Conservation (phyloP, 2,329 filamentous ascomycete species). For the Periglandula ipomoeae region DNA sequence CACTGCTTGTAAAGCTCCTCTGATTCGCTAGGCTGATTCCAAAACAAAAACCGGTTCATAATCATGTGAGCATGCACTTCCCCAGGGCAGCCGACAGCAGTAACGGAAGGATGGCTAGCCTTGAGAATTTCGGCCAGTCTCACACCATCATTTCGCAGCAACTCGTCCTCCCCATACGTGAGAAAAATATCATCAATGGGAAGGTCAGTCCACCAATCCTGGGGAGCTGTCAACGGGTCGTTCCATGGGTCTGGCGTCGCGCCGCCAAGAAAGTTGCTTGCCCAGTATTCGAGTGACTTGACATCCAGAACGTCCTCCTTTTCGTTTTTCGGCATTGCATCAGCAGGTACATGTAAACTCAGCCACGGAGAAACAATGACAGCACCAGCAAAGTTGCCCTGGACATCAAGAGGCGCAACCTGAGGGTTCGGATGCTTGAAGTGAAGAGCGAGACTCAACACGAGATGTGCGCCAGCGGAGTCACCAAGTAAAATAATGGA, state of each 20-base stretch:
- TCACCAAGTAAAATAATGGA: conserved; percentile 6
- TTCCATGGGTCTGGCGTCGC: conserved; percentile 6
- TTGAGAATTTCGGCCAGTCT: conserved; percentile 1
- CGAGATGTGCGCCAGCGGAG: conserved; percentile 6
- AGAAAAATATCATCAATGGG: conserved; percentile 4
- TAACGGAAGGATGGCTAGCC: not conserved
- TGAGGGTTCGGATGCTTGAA: conserved; percentile 2
- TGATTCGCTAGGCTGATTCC: conserved; percentile 2
- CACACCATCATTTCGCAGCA: conserved; percentile 1
- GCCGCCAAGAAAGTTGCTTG: not conserved
- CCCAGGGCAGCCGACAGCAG: not conserved
- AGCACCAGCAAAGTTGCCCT: conserved; percentile 2
- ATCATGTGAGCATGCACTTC: conserved; percentile 8
- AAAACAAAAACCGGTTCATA: conserved; percentile 5
- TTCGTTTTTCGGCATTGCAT: not conserved
- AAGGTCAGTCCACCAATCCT: conserved; percentile 5
- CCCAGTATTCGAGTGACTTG: not conserved
- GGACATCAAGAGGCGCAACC: not conserved
- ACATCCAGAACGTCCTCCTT: conserved; percentile 2
- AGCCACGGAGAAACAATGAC: conserved; percentile 7
- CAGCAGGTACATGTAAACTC: not conserved
- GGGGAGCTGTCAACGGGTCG: conserved; percentile 7
- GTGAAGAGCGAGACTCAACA: conserved; percentile 5
- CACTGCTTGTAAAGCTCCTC: conserved; percentile 3
- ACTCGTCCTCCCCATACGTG: conserved; percentile 4